Conservation (phyloP, 768 basidiomycete genomes). For the Trametes sanguinea region DNA sequence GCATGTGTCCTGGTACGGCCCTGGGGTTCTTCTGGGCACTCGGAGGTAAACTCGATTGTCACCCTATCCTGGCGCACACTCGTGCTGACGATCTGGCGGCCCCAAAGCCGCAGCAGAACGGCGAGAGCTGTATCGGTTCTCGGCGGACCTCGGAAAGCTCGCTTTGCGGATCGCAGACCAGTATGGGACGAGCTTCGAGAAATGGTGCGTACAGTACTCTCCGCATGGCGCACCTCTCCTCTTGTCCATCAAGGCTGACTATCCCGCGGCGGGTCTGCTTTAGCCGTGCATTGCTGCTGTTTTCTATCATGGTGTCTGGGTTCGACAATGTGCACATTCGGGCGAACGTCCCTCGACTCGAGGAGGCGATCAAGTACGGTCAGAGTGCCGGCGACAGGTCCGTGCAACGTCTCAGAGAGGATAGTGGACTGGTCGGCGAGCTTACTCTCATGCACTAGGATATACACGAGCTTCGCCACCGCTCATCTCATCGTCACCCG, state of each 20-base stretch:
- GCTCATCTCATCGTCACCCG: constrained; percentile 56
- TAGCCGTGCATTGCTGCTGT: constrained; percentile 64
- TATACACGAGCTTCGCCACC: constrained; percentile 62
- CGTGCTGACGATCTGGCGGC: not conserved
- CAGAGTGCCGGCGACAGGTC: constrained; percentile 70
- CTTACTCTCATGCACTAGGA: constrained; percentile 36
- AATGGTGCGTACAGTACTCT: constrained; percentile 48
- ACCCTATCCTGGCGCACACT: not conserved
- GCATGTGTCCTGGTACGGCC: constrained; percentile 68
- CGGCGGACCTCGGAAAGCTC: constrained; percentile 64
- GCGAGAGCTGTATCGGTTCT: constrained; percentile 66
- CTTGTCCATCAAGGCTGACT: not conserved
- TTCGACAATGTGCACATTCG: constrained; percentile 69
- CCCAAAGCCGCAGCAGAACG: constrained; percentile 52
- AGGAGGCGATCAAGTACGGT: constrained; percentile 65
- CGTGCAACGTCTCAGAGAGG: not conserved
- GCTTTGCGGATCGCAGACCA: constrained; percentile 68
- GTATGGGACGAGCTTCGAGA: constrained; percentile 63
- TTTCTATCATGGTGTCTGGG: constrained; percentile 62
- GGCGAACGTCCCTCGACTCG: constrained; percentile 58
- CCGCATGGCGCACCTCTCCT: not conserved
- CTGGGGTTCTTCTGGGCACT: constrained; percentile 75
- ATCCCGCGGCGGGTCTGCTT: constrained; percentile 8
- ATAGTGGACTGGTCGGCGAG: no score
- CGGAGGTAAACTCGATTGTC: constrained; percentile 44